Evolutionary conservation across 2,329 filamentous ascomycete species (phyloP).

Genomic region (Aspergillus japonicus): DNA sequence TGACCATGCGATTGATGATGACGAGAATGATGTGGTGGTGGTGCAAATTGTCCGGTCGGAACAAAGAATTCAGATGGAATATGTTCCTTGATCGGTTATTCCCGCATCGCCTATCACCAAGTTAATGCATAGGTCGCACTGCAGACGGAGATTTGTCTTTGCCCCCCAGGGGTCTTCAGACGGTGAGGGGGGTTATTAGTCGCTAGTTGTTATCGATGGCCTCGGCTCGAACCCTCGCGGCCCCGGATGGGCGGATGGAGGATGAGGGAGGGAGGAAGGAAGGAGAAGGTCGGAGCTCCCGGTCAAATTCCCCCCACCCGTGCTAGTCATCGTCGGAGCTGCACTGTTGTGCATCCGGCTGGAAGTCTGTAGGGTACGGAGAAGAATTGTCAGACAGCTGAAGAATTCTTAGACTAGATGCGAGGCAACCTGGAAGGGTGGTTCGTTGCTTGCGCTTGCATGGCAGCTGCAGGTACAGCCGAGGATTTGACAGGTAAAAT

Average conservation of each 20-base stretch:
- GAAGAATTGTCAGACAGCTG: neutral
- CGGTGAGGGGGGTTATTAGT: neutral
- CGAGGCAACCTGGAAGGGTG: neutral
- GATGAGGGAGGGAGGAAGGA: neutral
- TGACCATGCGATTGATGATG: too few species aligned
- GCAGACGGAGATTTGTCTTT: conserved; percentile 1
- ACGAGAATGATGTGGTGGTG: neutral
- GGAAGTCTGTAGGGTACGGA: neutral
- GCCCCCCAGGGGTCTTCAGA: neutral
- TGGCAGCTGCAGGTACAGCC: conserved; percentile 22
- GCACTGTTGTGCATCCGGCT: neutral
- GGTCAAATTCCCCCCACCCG: neutral
- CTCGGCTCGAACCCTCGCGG: neutral
- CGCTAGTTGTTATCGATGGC: neutral
- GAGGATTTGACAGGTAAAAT: conserved; percentile 4
- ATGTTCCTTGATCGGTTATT: conserved; percentile 2
- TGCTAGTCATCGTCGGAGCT: neutral
- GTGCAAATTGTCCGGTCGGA: neutral
- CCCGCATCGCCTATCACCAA: neutral
- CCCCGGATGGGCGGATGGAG: neutral
- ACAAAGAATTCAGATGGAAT: neutral
- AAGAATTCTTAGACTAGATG: conserved; percentile 3
- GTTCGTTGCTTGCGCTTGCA: conserved; percentile 11
- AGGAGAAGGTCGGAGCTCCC: too few species aligned
- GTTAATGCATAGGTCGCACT: conserved; percentile 1